A percentile compares a stretch with the other conserved stretches of the same genome.
These are phyloP conservation scores for Mucor lusitanicus DNA, from an alignment of 371 early-diverging fungal species.

Conservation along the genomic window DNA sequence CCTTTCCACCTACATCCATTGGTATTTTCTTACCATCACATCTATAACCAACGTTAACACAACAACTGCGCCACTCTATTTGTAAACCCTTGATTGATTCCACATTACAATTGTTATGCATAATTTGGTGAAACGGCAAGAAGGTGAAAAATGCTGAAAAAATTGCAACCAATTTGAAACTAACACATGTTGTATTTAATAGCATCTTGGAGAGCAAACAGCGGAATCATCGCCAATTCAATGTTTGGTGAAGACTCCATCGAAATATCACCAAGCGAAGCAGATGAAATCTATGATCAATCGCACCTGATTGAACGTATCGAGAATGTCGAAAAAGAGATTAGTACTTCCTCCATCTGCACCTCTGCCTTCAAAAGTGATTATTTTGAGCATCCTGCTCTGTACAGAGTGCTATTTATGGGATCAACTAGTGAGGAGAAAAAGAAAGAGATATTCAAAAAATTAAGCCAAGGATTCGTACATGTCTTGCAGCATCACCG, in stretches of 20 bases:
- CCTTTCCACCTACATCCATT: not conserved
- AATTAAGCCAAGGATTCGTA: slow-evolving; percentile 36
- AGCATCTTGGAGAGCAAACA: not conserved
- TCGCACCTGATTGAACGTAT: slow-evolving; percentile 20
- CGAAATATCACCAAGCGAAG: slow-evolving; percentile 10
- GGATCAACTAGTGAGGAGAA: slow-evolving; percentile 35
- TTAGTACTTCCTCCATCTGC: slow-evolving; percentile 22
- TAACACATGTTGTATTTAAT: not conserved
- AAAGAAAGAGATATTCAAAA: slow-evolving; percentile 34
- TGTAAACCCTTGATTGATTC: not conserved
- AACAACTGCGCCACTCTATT: not conserved
- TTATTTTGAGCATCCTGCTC: slow-evolving; percentile 28
- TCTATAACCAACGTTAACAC: not conserved
- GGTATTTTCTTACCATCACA: not conserved
- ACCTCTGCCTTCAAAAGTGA: slow-evolving; percentile 14
- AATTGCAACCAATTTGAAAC: not conserved
- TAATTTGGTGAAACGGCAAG: slow-evolving; percentile 14
- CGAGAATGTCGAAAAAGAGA: slow-evolving; percentile 14
- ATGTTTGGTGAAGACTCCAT: slow-evolving; percentile 13
- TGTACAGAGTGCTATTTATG: slow-evolving; percentile 43
- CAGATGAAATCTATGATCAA: slow-evolving; percentile 13
- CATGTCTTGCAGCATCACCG: slow-evolving; percentile 18
- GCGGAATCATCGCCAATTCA: not conserved
- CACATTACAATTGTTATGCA: slow-evolving; percentile 11
- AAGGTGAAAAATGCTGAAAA: not conserved